These are phyloP conservation scores for Lanmaoa rubissima DNA, from an alignment of 768 basidiomycete genomes.

Conservation along the genomic window DNA sequence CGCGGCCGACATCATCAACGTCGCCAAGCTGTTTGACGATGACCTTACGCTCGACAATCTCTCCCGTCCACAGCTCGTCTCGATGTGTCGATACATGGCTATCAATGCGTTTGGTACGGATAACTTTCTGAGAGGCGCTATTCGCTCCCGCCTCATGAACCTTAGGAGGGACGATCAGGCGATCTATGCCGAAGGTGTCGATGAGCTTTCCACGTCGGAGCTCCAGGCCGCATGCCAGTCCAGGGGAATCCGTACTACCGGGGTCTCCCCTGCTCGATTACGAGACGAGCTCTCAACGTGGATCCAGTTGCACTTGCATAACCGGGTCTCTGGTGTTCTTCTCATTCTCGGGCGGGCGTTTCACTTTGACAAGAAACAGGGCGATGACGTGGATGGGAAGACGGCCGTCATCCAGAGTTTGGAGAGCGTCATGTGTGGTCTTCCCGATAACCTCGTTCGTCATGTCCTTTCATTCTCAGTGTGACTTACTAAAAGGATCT, in stretches of 20 bases:
- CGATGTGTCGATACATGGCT: slow-evolving; percentile 97
- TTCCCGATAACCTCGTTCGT: slow-evolving; percentile 92
- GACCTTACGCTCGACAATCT: slow-evolving; percentile 98
- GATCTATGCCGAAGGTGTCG: slow-evolving; percentile 86
- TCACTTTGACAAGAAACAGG: slow-evolving; percentile 78
- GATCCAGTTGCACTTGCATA: slow-evolving; percentile 89
- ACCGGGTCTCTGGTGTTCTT: slow-evolving; percentile 90
- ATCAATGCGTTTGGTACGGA: slow-evolving; percentile 99
- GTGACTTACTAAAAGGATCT: neutral
- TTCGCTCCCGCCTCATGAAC: slow-evolving; percentile 78
- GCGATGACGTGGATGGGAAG: slow-evolving; percentile 79
- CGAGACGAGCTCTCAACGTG: slow-evolving; percentile 89
- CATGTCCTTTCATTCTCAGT: neutral
- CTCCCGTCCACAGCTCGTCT: slow-evolving; percentile 95
- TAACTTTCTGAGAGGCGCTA: slow-evolving; percentile 92
- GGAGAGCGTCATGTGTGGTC: slow-evolving; percentile 85
- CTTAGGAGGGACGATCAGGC: slow-evolving; percentile 92
- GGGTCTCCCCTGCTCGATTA: slow-evolving; percentile 82
- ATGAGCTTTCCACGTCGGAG: slow-evolving; percentile 87
- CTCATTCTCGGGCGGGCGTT: slow-evolving; percentile 94
- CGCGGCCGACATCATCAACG: slow-evolving; percentile 83
- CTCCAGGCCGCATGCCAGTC: slow-evolving; percentile 92
- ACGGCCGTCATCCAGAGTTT: slow-evolving; percentile 75
- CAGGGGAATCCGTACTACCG: slow-evolving; percentile 87
- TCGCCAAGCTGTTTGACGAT: slow-evolving; percentile 96